Percentiles rank a stretch among this genome's conserved stretches.
Evolutionary conservation across 2,329 filamentous ascomycete genomes (phyloP).

Genomic region (Blastomyces gilchristii): DNA sequence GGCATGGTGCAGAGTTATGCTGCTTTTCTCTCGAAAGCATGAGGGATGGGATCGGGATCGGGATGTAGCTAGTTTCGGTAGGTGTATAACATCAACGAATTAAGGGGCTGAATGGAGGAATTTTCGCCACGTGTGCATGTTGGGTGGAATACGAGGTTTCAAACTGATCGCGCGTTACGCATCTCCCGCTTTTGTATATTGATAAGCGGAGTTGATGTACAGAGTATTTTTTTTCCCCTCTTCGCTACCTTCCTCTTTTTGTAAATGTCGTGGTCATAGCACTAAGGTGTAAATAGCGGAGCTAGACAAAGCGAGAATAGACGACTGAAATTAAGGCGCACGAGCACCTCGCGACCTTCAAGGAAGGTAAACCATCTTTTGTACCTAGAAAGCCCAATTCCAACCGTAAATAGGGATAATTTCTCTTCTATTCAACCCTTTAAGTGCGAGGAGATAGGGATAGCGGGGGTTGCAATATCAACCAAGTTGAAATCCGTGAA

Average conservation of each 20-base stretch:
- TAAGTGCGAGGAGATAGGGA: not conserved
- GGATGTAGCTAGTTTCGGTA: not conserved
- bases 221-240: not conserved
- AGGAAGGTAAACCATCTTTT: not conserved
- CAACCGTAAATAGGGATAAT: not conserved
- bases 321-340: not conserved
- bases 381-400: not conserved
- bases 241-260: not conserved
- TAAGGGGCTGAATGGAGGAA: not conserved
- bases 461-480: not conserved
- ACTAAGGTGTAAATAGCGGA: not conserved
- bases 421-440: not conserved
- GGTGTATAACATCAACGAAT: not conserved
- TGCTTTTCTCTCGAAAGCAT: conserved; percentile 12
- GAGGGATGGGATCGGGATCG: not conserved
- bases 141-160: not conserved
- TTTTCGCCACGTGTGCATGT: not conserved
- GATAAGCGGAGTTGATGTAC: not conserved
- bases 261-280: not conserved
- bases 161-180: not conserved
- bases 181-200: not conserved
- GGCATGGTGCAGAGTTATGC: conserved; percentile 10
- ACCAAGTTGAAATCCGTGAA: not conserved
- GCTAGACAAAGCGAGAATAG: not conserved
- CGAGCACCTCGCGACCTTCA: not conserved